Evolutionary conservation across 768 basidiomycete genomes (phyloP).

Genomic region (Lentinula sp.): DNA sequence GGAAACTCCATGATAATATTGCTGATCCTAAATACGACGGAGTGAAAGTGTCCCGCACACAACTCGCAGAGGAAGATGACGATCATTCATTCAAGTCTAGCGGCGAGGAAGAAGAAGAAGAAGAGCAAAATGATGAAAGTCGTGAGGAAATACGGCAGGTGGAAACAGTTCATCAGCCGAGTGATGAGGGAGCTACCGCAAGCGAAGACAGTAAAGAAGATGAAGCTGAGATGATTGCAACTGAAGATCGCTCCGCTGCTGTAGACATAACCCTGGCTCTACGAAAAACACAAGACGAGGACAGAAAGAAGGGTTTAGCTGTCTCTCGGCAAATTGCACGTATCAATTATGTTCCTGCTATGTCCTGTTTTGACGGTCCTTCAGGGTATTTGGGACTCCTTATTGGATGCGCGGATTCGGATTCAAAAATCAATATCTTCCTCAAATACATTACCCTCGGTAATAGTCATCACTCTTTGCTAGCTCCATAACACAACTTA

Average conservation of each 20-base stretch:
- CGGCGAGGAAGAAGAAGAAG: slow-evolving; percentile 22
- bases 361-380: neutral
- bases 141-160: slow-evolving; percentile 6
- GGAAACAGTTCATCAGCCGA: slow-evolving; percentile 7
- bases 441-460: slow-evolving; percentile 61
- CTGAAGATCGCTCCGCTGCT: slow-evolving; percentile 11
- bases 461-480: slow-evolving; percentile 20
- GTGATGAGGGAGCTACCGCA: neutral
- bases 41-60: slow-evolving; percentile 53
- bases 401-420: slow-evolving; percentile 88
- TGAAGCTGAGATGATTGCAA: slow-evolving; percentile 10
- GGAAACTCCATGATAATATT: slow-evolving; percentile 58
- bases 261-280: slow-evolving; percentile 45
- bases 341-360: slow-evolving; percentile 7
- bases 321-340: slow-evolving; percentile 80
- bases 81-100: neutral
- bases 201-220: slow-evolving; percentile 17
- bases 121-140: slow-evolving; percentile 16
- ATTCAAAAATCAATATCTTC: slow-evolving; percentile 74
- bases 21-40: slow-evolving; percentile 79
- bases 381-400: slow-evolving; percentile 78
- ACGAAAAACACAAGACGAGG: slow-evolving; percentile 57
- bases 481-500: slow-evolving; percentile 20
- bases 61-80: slow-evolving; percentile 41
- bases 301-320: slow-evolving; percentile 77